Conservation (phyloP, 106 monocot genomes). For the Amphibolis antarctica region DNA sequence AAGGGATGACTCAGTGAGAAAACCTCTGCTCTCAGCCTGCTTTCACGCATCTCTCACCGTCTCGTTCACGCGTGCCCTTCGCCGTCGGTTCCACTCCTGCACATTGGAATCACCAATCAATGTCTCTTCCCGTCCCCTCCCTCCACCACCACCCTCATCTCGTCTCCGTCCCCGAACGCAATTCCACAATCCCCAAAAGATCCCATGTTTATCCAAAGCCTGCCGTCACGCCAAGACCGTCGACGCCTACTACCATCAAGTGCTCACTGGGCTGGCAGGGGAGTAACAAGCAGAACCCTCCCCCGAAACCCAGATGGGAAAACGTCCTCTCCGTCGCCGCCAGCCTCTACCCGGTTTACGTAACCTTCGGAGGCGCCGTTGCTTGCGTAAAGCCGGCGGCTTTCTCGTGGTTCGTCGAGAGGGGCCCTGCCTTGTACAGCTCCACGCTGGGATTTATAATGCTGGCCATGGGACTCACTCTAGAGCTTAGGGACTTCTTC, state of each 20-base stretch:
- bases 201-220: conserved; percentile 7
- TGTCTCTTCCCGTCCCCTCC: conserved; percentile 16
- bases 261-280: conserved; percentile 3
- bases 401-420: conserved; percentile 66
- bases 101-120: not conserved
- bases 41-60: too few relatives aligned
- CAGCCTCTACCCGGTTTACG: conserved; percentile 60
- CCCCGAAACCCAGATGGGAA: conserved; percentile 28
- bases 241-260: conserved; percentile 6
- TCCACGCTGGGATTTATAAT: conserved; percentile 57
- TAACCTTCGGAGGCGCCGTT: conserved; percentile 46
- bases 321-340: conserved; percentile 36
- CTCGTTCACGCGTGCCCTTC: too few relatives aligned
- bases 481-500: conserved; percentile 49
- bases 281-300: not conserved
- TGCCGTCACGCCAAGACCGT: not conserved
- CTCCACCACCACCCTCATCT: conserved; percentile 2
- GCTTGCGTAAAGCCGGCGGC: conserved; percentile 55
- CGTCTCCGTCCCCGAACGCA: conserved; percentile 7
- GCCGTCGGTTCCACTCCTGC: too few relatives aligned
- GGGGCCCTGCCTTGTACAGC: conserved; percentile 50
- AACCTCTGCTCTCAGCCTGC: too few relatives aligned
- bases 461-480: conserved; percentile 62
- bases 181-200: not conserved
- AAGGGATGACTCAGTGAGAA: too few relatives aligned